Evolutionary conservation across 2,329 filamentous ascomycete species (phyloP).

Genomic region (Fusarium xylarioides): DNA sequence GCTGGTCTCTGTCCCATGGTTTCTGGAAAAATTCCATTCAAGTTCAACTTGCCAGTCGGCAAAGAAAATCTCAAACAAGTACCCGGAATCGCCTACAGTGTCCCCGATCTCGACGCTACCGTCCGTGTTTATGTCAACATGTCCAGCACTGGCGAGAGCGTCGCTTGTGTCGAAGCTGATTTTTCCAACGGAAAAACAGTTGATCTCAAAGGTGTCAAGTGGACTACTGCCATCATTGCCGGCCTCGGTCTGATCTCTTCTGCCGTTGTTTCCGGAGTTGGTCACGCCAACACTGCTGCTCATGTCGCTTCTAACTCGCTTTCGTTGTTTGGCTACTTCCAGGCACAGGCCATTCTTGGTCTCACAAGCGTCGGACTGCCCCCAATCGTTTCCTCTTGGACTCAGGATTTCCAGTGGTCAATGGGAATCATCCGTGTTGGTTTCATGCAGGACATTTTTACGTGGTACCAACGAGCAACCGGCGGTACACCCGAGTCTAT

Average conservation of each 20-base stretch:
- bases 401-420: slow-evolving; percentile 97
- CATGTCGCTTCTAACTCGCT: slow-evolving; percentile 94
- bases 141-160: slow-evolving; percentile 65
- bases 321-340: slow-evolving; percentile 95
- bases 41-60: slow-evolving; percentile 71
- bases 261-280: slow-evolving; percentile 87
- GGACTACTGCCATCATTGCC: slow-evolving; percentile 88
- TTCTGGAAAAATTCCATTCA: slow-evolving; percentile 80
- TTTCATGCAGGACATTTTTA: slow-evolving; percentile 90
- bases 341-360: slow-evolving; percentile 90
- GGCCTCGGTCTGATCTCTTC: slow-evolving; percentile 85
- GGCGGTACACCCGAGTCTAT: slow-evolving; percentile 85
- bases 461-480: slow-evolving; percentile 95
- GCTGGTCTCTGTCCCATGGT: slow-evolving; percentile 90
- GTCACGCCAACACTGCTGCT: slow-evolving; percentile 92
- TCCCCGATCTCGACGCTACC: slow-evolving; percentile 89
- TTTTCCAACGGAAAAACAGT: slow-evolving; percentile 94
- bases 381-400: slow-evolving; percentile 91
- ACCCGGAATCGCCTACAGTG: slow-evolving; percentile 85
- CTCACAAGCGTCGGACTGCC: slow-evolving; percentile 83
- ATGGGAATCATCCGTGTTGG: slow-evolving; percentile 91
- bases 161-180: slow-evolving; percentile 87
- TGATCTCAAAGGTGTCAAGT: slow-evolving; percentile 86
- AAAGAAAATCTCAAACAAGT: slow-evolving; percentile 68
- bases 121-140: slow-evolving; percentile 84